These are phyloP conservation scores for Flaveria ramosissima DNA, from an alignment of 129 eudicot genomes.

Conservation along the genomic window DNA sequence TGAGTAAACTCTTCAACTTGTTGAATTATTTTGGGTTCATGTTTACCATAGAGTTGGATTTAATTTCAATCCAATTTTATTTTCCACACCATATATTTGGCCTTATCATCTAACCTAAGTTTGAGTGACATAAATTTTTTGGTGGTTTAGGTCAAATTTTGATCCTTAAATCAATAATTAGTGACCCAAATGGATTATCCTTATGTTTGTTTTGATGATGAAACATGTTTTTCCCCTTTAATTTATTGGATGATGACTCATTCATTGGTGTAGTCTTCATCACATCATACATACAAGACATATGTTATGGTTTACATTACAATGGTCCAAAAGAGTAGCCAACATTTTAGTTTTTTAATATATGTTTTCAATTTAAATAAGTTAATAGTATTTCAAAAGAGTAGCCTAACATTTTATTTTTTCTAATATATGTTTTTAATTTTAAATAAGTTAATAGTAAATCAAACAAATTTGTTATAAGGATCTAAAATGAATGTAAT, in stretches of 20 bases:
- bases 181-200: slow-evolving; percentile 29
- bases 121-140: slow-evolving; percentile 5
- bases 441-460: too few relatives aligned
- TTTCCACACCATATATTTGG: slow-evolving; percentile 10
- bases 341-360: slow-evolving; percentile 19
- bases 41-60: background rate
- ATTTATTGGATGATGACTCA: slow-evolving; percentile 32
- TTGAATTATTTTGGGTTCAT: background rate
- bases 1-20: slow-evolving; percentile 1
- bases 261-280: slow-evolving; percentile 32
- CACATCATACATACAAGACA: slow-evolving; percentile 21
- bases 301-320: slow-evolving; percentile 24
- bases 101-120: background rate
- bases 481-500: background rate
- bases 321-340: slow-evolving; percentile 38
- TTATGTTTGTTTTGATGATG: slow-evolving; percentile 28
- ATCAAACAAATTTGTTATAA: background rate
- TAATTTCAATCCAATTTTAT: background rate
- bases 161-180: slow-evolving; percentile 22
- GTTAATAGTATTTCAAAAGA: background rate
- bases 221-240: background rate
- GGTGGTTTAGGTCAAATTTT: slow-evolving; percentile 29
- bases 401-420: slow-evolving; percentile 32
- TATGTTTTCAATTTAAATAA: too few relatives aligned
- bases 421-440: background rate